Percentiles rank a stretch among this genome's conserved stretches.
Conservation (phyloP, 2,329 filamentous ascomycete genomes). For the Aspergillus niger region DNA sequence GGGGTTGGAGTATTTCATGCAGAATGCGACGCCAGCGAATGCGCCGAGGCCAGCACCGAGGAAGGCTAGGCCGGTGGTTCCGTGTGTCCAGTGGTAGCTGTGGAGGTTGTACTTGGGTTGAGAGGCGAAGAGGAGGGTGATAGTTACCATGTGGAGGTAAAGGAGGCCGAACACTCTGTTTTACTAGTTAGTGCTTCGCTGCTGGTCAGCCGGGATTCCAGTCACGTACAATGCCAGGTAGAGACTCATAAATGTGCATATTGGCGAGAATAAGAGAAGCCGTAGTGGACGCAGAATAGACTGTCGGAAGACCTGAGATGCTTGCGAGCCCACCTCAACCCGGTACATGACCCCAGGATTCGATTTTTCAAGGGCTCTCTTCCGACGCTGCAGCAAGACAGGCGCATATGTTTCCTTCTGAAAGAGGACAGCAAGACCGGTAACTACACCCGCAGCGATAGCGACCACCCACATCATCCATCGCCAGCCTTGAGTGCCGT, state of each 20-base stretch:
- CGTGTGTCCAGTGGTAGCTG: neutral
- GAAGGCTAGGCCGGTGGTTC: neutral
- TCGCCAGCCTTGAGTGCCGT: neutral
- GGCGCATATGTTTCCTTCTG: neutral
- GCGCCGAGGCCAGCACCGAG: neutral
- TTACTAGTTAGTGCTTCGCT: neutral
- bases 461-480: neutral
- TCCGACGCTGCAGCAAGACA: neutral
- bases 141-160: neutral
- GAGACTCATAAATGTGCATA: neutral
- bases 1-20: neutral
- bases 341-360: neutral
- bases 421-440: neutral
- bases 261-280: neutral
- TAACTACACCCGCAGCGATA: neutral
- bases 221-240: neutral
- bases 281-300: neutral
- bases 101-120: neutral
- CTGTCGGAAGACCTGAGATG: neutral
- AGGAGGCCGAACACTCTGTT: neutral
- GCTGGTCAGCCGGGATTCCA: too few relatives aligned
- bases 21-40: neutral
- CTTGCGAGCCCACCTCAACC: neutral
- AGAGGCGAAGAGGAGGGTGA: neutral
- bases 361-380: neutral